Conservation (phyloP, 2,329 filamentous ascomycete genomes). For the Tolypocladium endophyticum region DNA sequence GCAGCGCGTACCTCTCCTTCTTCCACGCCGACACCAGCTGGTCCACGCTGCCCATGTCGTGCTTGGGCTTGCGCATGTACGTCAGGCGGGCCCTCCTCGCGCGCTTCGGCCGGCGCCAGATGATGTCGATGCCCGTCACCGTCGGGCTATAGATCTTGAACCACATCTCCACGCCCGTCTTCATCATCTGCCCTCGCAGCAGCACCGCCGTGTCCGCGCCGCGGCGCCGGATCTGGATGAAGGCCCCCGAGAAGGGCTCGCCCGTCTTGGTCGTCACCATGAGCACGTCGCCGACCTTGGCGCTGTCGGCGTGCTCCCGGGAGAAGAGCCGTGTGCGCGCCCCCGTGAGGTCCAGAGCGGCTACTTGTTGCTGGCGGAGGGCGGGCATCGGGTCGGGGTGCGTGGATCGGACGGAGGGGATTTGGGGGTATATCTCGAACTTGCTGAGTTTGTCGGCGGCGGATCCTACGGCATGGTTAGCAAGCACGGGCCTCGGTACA, state of each 20-base stretch:
- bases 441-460: conserved; percentile 23
- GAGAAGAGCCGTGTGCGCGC: conserved; percentile 75
- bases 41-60: conserved; percentile 81
- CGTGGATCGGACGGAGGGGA: conserved; percentile 41
- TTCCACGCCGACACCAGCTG: conserved; percentile 53
- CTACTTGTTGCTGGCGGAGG: conserved; percentile 59
- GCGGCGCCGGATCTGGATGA: conserved; percentile 76
- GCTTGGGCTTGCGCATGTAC: conserved; percentile 80
- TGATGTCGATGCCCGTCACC: conserved; percentile 84
- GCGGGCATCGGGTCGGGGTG: conserved; percentile 58
- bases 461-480: conserved; percentile 15
- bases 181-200: conserved; percentile 75
- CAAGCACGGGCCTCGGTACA: neutral
- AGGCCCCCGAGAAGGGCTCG: conserved; percentile 84
- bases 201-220: conserved; percentile 83
- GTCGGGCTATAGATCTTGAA: conserved; percentile 90
- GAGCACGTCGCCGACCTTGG: conserved; percentile 79
- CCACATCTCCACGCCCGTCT: conserved; percentile 92
- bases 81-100: conserved; percentile 80
- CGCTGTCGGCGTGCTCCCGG: conserved; percentile 64
- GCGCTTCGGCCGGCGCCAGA: conserved; percentile 76
- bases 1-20: conserved; percentile 31
- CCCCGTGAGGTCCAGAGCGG: conserved; percentile 72
- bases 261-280: conserved; percentile 71
- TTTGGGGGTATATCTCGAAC: conserved; percentile 45